Evolutionary conservation across 31 red algal genomes (phyloP), one percentile per base, ranked within the genome.

Genomic region (Odonthalia washingtoniensis): DNA sequence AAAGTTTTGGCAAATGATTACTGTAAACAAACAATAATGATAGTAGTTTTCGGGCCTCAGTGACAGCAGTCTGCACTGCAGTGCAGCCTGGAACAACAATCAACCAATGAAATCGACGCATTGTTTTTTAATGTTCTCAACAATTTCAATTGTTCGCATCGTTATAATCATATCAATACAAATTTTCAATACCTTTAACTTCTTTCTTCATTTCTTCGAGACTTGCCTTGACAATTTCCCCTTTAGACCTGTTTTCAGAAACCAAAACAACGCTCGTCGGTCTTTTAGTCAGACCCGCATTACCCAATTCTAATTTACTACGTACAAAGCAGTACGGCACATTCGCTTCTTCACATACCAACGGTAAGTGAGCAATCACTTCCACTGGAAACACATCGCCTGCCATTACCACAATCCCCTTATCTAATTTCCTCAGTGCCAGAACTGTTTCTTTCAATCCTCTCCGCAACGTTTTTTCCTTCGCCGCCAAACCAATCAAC

Each of bases 301-400:
- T 62, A 32, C 98, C 98, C 37, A 99, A 82, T 0, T 91, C 91
- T 33, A 75, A 80, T 61, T 95, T 95, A 14, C 90, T 77, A 1
- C 91, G 63, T 26, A 97, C 95, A 60, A 82, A 99, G 76, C 89
- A 91, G 85, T 99, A 99, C 42, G 91, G 95, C 35, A 99, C 88
- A 74, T 90, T 80, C 33, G 90, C 84, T 45, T 99, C 98, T 72
- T 99, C 98, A 70, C 85, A 97, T 3, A 96, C 57, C 12, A 99
- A 40, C 40, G 98, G 98, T 33, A 99, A 44, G 66, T 97, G 95
- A 5, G 93, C 75, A 34, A 97, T 95, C 4, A 99, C 98, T 24
- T 99, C 98, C 27, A 97, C 70, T 24, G 98, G 98, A 75, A 86
- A 90, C 3, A 99, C 93, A 94, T 99, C 95, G 17, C 92, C 98